Evolutionary conservation across 768 basidiomycete genomes (phyloP), one percentile per base, ranked within the genome.

Genomic region (Pulveroboletus sp.): DNA sequence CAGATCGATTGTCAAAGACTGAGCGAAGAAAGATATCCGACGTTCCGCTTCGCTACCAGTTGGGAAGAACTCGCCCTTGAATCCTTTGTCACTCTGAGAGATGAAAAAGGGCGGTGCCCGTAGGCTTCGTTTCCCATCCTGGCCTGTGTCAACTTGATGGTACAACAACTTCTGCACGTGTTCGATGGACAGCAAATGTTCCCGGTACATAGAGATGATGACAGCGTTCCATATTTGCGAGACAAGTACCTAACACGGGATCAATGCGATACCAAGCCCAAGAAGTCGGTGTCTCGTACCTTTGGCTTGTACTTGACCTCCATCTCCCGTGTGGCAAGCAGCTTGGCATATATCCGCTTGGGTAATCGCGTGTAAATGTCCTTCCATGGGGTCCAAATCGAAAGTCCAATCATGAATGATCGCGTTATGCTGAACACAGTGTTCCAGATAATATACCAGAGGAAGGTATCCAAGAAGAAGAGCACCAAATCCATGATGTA

Each of bases 391-490:
- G 96, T 98, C 96, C 96, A 98, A 54, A 99, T 95, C 26, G 90
- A 93, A 43, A 99, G 77, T 7, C 95, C 96, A 43, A 98, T 78
- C 20, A 81, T 75, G 71, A 99, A 99, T 16, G 85, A 89, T 47
- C 94, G 79, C 20, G 76, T 86, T 60, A 94, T 90, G 63, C 85
- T 88, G 73, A 89, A 89, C 48, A 93, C 89, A 10, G 93, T 94
- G 69, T 97, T 97, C 95, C 95, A 97, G 65, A 97, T 97, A 73
- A 98, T 94, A 65, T 94, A 99, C 96, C 96, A 99, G 26, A 99
- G 73, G 86, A 97, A 99, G 7, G 96, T 99, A 73, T 99, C 96
- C 70, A 99, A 77, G 81, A 98, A 99, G 81, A 91, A 99, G 38
- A 99, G 80, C 44, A 87, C 83, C 40, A 99, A 73, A 64, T 98